phyloP scores from a whole-genome alignment of 1,284 basidiomycete species.

The Leccinum laetum region DNA sequence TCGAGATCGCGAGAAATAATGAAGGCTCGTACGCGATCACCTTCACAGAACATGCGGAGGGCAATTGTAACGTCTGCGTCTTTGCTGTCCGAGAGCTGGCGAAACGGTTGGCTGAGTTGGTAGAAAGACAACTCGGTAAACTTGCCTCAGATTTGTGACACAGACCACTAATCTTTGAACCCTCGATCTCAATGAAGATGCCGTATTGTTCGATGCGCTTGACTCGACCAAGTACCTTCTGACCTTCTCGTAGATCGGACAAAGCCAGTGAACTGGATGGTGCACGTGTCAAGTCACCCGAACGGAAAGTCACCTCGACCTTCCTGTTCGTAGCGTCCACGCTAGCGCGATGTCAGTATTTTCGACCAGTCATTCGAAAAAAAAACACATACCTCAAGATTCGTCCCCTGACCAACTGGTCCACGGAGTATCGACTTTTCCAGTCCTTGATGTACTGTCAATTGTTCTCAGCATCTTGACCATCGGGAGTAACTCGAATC shows the following conservation, averaged over 20 bases:
- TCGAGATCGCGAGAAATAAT: slow-evolving; percentile 72
- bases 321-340: slow-evolving; percentile 70
- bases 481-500: slow-evolving; percentile 25
- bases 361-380: slow-evolving; percentile 4
- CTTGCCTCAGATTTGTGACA: slow-evolving; percentile 92
- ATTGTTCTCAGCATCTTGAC: slow-evolving; percentile 11
- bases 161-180: slow-evolving; percentile 82
- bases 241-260: slow-evolving; percentile 67
- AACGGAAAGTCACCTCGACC: slow-evolving; percentile 87
- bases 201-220: slow-evolving; percentile 88
- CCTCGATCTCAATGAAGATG: slow-evolving; percentile 88
- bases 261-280: slow-evolving; percentile 44
- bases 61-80: slow-evolving; percentile 78
- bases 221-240: slow-evolving; percentile 75
- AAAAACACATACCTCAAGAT: slow-evolving; percentile 62
- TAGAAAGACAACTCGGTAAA: slow-evolving; percentile 1
- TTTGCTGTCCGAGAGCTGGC: slow-evolving; percentile 82
- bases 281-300: slow-evolving; percentile 49
- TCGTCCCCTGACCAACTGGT: slow-evolving; percentile 87
- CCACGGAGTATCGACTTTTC: slow-evolving; percentile 79
- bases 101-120: slow-evolving; percentile 1
- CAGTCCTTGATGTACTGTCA: slow-evolving; percentile 92
- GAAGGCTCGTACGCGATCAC: slow-evolving; percentile 84
- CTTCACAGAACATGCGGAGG: slow-evolving; percentile 82
- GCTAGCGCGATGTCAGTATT: slow-evolving; percentile 39